A percentile compares a stretch with the other conserved stretches of the same genome.
phyloP scores from a whole-genome alignment of 2,329 filamentous ascomycete genomes.

The Fusarium virguliforme region DNA sequence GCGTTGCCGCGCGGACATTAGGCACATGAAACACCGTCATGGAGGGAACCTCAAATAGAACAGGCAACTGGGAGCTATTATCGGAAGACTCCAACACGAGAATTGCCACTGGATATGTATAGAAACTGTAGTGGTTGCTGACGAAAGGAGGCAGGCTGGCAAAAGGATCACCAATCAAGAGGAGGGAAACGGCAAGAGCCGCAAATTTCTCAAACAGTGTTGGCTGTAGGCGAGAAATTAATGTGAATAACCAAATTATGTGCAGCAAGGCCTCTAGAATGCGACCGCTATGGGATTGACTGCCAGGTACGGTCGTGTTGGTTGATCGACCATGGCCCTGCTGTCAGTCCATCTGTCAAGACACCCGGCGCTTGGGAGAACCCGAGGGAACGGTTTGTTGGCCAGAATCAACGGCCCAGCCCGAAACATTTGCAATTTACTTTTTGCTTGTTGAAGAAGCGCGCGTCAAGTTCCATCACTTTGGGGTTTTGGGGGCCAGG shows the following conservation, averaged over 20 bases:
- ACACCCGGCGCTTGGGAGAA: constrained; percentile 24
- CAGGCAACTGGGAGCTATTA: not conserved
- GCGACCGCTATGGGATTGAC: constrained; percentile 7
- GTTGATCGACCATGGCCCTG: not conserved
- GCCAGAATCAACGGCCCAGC: constrained; percentile 11
- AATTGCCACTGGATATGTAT: constrained; percentile 17
- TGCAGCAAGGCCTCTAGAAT: constrained; percentile 13
- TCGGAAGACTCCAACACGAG: not conserved
- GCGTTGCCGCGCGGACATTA: constrained; percentile 27
- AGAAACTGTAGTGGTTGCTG: constrained; percentile 11
- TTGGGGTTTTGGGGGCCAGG: constrained; percentile 3
- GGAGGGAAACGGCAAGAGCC: not conserved
- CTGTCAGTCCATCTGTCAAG: constrained; percentile 1
- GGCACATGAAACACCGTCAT: constrained; percentile 20
- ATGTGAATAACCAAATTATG: constrained; percentile 1
- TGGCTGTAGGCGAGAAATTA: constrained; percentile 7
- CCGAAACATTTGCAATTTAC: constrained; percentile 19
- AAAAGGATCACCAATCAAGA: constrained; percentile 28
- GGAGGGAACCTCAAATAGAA: constrained; percentile 15
- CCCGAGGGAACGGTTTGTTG: constrained; percentile 25
- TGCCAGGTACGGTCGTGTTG: constrained; percentile 3
- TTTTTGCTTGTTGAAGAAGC: constrained; percentile 6
- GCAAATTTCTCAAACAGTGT: constrained; percentile 10
- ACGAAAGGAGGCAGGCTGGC: not conserved
- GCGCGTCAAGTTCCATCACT: constrained; percentile 1